These are phyloP conservation scores for Juglanconis juglandina DNA, from an alignment of 2,329 filamentous ascomycete species.

Conservation along the genomic window DNA sequence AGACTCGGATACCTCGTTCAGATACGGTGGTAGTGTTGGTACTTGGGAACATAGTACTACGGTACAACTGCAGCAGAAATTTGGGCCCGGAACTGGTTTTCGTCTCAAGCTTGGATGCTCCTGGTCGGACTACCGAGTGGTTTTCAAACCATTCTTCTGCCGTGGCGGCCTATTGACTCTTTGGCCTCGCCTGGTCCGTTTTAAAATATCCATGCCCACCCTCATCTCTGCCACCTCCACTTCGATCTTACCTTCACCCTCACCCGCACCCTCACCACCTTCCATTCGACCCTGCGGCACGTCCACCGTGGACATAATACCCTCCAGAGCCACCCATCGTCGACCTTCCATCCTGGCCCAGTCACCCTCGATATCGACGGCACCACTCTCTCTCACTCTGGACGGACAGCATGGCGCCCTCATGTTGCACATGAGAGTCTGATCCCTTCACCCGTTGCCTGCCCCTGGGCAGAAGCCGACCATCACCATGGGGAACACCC, in stretches of 20 bases:
- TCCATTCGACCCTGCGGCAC: neutral
- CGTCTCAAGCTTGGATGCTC: neutral
- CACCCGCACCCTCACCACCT: neutral
- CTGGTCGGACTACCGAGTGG: neutral
- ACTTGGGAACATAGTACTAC: too few species aligned
- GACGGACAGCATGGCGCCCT: conserved; percentile 16
- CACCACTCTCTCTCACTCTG: neutral
- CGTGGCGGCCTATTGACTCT: neutral
- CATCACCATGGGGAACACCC: conserved; percentile 17
- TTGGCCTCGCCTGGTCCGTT: conserved; percentile 1
- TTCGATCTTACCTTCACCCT: neutral
- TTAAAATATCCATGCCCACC: conserved; percentile 7
- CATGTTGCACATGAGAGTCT: conserved; percentile 9
- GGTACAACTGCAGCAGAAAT: too few species aligned
- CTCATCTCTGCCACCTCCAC: neutral
- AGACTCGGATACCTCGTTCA: too few species aligned
- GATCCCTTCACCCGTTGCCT: conserved; percentile 2
- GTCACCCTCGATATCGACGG: neutral
- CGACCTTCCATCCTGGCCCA: neutral
- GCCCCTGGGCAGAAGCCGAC: conserved; percentile 6
- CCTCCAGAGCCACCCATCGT: too few species aligned
- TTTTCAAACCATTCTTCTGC: neutral
- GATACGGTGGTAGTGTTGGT: too few species aligned
- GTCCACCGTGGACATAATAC: neutral
- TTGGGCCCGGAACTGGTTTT: neutral